A percentile compares a stretch with the other conserved stretches of the same genome.
Evolutionary conservation across 176 grass and related monocot species (phyloP).

Genomic region (Cymbopogon citratus): DNA sequence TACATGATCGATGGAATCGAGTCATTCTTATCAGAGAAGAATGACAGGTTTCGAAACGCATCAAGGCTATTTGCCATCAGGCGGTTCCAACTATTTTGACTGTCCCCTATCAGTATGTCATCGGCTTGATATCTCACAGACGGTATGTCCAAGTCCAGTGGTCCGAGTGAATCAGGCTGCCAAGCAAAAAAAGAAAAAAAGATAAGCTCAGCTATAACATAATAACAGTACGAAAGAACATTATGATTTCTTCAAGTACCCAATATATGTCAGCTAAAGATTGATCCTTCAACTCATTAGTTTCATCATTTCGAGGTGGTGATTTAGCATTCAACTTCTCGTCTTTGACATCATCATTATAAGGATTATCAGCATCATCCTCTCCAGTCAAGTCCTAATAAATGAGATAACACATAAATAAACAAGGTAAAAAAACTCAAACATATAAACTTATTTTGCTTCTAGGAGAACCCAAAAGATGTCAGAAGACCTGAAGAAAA

Average conservation of each 20-base stretch:
- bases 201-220: conserved; percentile 14
- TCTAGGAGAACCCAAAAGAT: conserved; percentile 18
- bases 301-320: conserved; percentile 24
- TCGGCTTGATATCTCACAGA: conserved; percentile 48
- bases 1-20: conserved; percentile 45
- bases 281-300: conserved; percentile 39
- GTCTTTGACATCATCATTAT: conserved; percentile 28
- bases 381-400: conserved; percentile 57
- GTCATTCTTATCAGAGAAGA: conserved; percentile 62
- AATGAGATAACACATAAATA: conserved; percentile 23
- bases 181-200: background rate
- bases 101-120: conserved; percentile 66
- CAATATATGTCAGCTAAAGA: conserved; percentile 70
- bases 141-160: conserved; percentile 70
- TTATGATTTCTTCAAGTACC: conserved; percentile 48
- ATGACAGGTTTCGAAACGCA: conserved; percentile 72
- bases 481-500: conserved; percentile 71
- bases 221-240: background rate
- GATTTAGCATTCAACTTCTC: conserved; percentile 35
- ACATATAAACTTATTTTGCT: background rate
- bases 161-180: conserved; percentile 91
- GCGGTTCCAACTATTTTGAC: conserved; percentile 69
- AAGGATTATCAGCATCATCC: conserved; percentile 37
- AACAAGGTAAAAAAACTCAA: background rate
- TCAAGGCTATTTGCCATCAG: conserved; percentile 79